Conservation (phyloP, 768 basidiomycete genomes). For the Boletellus ananas region DNA sequence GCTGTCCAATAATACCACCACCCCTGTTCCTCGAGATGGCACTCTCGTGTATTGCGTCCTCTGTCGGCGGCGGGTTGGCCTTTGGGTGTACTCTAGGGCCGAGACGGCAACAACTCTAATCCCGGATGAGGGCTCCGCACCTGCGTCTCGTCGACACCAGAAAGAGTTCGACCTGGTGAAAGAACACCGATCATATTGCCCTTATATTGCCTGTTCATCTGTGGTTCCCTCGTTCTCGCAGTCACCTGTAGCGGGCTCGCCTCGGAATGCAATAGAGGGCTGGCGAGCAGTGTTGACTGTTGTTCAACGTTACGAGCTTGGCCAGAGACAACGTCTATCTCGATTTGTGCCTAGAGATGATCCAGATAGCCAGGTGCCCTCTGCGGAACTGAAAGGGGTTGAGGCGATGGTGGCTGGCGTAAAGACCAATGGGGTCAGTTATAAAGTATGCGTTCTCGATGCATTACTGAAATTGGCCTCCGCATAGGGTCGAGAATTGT, state of each 20-base stretch:
- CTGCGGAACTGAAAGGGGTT: constrained; percentile 44
- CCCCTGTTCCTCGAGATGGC: constrained; percentile 35
- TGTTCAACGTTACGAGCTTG: constrained; percentile 61
- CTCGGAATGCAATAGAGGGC: constrained; percentile 50
- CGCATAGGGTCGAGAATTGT: constrained; percentile 60
- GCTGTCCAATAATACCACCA: background rate
- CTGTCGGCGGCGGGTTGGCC: constrained; percentile 74
- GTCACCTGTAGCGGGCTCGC: constrained; percentile 19
- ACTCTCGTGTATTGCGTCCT: constrained; percentile 60
- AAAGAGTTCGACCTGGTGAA: constrained; percentile 71
- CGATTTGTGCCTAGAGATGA: constrained; percentile 25
- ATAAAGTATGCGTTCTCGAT: constrained; percentile 3
- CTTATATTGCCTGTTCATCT: constrained; percentile 74
- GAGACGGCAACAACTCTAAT: background rate
- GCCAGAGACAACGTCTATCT: constrained; percentile 46
- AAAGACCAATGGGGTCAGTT: constrained; percentile 68
- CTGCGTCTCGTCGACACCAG: constrained; percentile 21
- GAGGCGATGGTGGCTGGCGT: constrained; percentile 76
- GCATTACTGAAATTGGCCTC: constrained; percentile 4
- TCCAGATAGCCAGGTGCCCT: constrained; percentile 32
- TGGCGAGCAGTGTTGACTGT: constrained; percentile 78
- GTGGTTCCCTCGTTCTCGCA: constrained; percentile 53
- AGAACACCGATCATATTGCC: constrained; percentile 83
- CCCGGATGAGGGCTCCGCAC: constrained; percentile 14
- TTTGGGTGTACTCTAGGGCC: constrained; percentile 65